Base-by-base conservation (phyloP, 306 rosid genomes). In the Cicer arietinum region DNA sequence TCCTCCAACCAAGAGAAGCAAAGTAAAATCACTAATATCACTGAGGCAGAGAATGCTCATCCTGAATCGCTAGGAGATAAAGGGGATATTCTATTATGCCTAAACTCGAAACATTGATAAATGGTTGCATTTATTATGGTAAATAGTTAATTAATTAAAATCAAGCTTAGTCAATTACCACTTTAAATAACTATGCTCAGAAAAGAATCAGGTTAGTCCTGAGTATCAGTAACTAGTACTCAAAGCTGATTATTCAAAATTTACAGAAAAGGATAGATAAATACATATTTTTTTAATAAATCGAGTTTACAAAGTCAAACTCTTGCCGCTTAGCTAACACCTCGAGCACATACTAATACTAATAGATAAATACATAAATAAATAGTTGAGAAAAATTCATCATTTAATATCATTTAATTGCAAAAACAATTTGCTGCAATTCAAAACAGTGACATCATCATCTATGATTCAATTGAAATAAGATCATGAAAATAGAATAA, bases 201-300 rank as follows among this genome's bases (percentile, higher is more conserved):
- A 42, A 56, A 71, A 30, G 37, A 30, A 72, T 20, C 69, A 45
- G 51, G 46, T 52, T 47, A 30, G 69, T 16, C 47, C 78, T 35
- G 60, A 35, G 50, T 62, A 60, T 37, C 70, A 74, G 48, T 46
- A 35, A 61, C 69, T 10, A 45, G n/a, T 47, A 9, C 51, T 35
- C 70, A 61, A 46, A 61, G 78, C 41, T 35, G 6, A 61, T 59
- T 1, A 22, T 18, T 30, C 37, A 30, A 30, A 30, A 3, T 30
- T 30, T 30, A 3, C 4, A 30, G 37, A 30, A 30, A 30, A 30
- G 4, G 0, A 30, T 30, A 3, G 37, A 30, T 59, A 30, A 59
- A 12, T 60, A 60, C 66, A 35, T 37, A 1, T 30, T 30, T 0
- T 30, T 30, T 30, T 30, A 30, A 30, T 30, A 30, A 30, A 0